Conservation (phyloP, 345 rosid genomes). For the Ricinus communis region DNA sequence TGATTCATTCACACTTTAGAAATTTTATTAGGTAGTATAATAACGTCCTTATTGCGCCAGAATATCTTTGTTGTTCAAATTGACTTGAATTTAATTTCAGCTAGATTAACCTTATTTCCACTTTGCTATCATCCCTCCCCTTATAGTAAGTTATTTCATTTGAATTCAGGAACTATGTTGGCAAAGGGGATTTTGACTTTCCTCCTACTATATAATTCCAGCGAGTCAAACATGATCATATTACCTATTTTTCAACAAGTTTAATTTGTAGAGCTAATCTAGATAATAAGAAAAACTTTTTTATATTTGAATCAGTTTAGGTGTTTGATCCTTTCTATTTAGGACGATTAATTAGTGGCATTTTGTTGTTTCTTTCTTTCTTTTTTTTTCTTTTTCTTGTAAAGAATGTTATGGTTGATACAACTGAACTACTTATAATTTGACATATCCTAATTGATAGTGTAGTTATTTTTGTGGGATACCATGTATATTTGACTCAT, state of each 20-base stretch:
- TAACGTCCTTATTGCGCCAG: not conserved
- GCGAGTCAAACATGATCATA: not conserved
- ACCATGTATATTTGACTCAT: no score
- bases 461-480: no score
- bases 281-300: not conserved
- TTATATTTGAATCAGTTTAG: not conserved
- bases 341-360: no score
- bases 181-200: no score
- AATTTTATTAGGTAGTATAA: not conserved
- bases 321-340: not conserved
- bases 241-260: not conserved
- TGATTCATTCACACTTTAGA: not conserved
- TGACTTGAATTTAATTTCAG: not conserved
- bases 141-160: not conserved
- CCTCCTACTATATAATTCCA: not conserved
- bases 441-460: no score
- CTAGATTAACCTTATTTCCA: not conserved
- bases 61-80: not conserved
- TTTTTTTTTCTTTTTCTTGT: not conserved
- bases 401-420: not conserved
- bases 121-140: not conserved
- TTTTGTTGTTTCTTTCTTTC: no score
- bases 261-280: not conserved
- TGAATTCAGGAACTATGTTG: not conserved
- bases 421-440: no score